These are phyloP conservation scores for Fraxinus platypoda DNA, from an alignment of 305 asterid genomes.

Conservation along the genomic window DNA sequence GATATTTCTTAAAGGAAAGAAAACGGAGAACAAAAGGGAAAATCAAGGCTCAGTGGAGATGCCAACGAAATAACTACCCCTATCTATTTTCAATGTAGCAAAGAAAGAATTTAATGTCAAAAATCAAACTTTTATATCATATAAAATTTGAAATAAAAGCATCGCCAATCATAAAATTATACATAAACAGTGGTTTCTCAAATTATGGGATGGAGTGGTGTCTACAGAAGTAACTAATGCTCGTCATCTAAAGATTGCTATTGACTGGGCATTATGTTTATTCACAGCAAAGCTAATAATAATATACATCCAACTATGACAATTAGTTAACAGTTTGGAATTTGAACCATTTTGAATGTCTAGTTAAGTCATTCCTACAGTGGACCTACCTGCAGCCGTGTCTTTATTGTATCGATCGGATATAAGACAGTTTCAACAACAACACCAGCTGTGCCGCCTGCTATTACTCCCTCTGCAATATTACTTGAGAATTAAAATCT, in stretches of 20 bases:
- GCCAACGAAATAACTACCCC: neutral
- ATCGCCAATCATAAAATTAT: neutral
- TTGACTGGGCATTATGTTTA: neutral
- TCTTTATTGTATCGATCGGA: slow-evolving; percentile 94
- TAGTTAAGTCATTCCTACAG: slow-evolving; percentile 4
- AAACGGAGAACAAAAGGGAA: neutral
- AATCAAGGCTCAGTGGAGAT: neutral
- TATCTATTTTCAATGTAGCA: neutral
- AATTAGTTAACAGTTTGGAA: neutral
- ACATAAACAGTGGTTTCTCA: neutral
- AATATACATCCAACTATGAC: neutral
- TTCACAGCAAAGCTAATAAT: neutral
- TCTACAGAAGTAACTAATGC: neutral
- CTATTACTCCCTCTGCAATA: slow-evolving; percentile 82
- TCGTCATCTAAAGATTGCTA: neutral
- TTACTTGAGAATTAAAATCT: neutral
- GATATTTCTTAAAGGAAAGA: neutral
- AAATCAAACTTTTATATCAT: neutral
- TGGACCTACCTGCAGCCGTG: slow-evolving; percentile 81
- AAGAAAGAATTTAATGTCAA: neutral
- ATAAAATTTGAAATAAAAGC: neutral
- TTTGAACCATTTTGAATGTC: neutral
- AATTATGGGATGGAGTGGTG: neutral
- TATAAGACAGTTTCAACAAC: slow-evolving; percentile 91
- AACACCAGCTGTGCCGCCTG: slow-evolving; percentile 94